Base-by-base conservation (phyloP, 2,329 filamentous ascomycete genomes). In the Alternaria sp. region DNA sequence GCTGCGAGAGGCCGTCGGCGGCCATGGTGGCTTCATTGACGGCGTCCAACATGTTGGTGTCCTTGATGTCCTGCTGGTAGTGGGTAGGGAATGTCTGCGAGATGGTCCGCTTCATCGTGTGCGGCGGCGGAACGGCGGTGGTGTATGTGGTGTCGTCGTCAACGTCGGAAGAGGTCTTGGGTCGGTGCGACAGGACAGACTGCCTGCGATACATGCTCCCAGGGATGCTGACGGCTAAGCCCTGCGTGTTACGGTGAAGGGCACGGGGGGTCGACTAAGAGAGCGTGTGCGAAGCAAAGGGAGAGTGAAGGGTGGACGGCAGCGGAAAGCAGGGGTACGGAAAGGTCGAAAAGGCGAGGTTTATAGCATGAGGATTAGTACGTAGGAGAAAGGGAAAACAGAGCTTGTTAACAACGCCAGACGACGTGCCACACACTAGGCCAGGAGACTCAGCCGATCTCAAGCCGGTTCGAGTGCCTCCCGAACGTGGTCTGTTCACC, bases 81-180 rank as follows among this genome's bases (percentile, higher is more conserved):
- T 68, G 63, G 40, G 68, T 66, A 61, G 63, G 70, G 67, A 78
- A 78, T 30, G 75, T 78, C 70, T 79, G 77, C 59, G 74, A 77
- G 49, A 77, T 76, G 60, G 75, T 78, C 28, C 74, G 67, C 64
- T 79, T 78, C 75, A 78, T 77, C 58, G 66, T 67, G 58, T 69
- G 60, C 58, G 67, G 59, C 28, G 48, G 52, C 48, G 60, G 44
- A 44, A 68, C 60, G 50, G 69, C 54, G 52, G 70, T 25, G 10
- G 40, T 20, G 20, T 43, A 59, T 43, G 67, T 59, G 56, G 36
- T 67, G 55, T 62, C 32, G 57, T 78, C 71, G 76, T 80, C 76
- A 66, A 79, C 78, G 69, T 82, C 78, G 68, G 85, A 82, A 50
- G 76, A 78, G 20, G 77, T 78, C 67, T 78, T 79, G 46, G 77